phyloP scores from a whole-genome alignment of 1,139 yeast species.

The Geotrichum reessii region DNA sequence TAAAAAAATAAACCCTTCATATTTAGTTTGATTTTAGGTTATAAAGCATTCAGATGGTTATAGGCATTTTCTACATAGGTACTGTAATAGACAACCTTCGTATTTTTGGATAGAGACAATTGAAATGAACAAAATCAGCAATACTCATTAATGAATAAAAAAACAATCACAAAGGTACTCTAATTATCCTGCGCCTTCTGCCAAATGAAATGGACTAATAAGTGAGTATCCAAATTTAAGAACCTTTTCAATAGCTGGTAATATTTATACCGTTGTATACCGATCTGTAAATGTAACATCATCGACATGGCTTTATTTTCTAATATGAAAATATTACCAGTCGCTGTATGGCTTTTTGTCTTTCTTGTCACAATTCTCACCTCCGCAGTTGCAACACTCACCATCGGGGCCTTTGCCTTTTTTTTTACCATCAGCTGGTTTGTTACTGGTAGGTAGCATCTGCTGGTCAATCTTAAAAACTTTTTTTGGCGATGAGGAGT shows the following conservation, averaged over 20 bases:
- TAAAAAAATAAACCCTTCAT: background rate
- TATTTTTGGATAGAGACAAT: background rate
- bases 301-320: background rate
- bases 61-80: background rate
- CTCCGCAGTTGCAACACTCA: conserved; percentile 45
- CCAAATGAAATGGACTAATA: background rate
- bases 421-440: background rate
- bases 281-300: background rate
- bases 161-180: background rate
- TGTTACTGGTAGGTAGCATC: background rate
- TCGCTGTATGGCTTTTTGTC: conserved; percentile 17
- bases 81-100: background rate
- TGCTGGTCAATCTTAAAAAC: conserved; percentile 12
- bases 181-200: background rate
- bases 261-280: background rate
- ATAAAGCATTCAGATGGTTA: too few relatives aligned
- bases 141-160: background rate
- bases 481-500: conserved; percentile 9
- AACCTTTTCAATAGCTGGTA: background rate
- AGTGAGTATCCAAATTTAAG: background rate
- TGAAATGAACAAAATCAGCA: background rate
- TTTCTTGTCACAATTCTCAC: conserved; percentile 21
- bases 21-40: too few relatives aligned
- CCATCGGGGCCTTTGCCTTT: conserved; percentile 15
- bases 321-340: conserved; percentile 8